Percentiles rank a stretch among this genome's conserved stretches.
phyloP scores from a whole-genome alignment of 1,139 yeast species.

The Taiozyma onychis region DNA sequence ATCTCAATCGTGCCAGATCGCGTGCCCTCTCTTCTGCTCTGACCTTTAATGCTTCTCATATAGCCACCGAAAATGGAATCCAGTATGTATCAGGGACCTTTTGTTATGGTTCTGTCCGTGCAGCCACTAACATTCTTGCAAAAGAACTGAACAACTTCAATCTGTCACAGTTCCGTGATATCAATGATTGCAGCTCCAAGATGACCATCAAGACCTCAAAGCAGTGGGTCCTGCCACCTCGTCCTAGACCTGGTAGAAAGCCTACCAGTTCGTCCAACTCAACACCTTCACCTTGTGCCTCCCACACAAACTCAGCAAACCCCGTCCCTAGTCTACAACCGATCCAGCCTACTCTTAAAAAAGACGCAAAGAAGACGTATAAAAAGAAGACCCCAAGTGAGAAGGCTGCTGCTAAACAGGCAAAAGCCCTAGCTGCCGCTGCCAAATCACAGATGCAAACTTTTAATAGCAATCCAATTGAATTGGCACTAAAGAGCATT shows the following conservation, averaged over 20 bases:
- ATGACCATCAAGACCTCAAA: slow-evolving; percentile 50
- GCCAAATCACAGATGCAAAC: background rate
- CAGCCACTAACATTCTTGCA: background rate
- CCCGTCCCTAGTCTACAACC: background rate
- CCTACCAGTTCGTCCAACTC: slow-evolving; percentile 36
- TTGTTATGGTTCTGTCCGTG: too few species aligned
- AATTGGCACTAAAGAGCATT: slow-evolving; percentile 16
- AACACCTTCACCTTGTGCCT: slow-evolving; percentile 1
- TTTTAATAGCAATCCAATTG: slow-evolving; percentile 4
- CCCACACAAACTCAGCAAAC: background rate
- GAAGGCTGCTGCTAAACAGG: slow-evolving; percentile 1
- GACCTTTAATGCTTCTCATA: background rate
- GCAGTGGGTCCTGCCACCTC: slow-evolving; percentile 87
- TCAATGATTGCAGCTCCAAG: slow-evolving; percentile 1
- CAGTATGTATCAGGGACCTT: background rate
- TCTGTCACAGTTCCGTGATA: background rate
- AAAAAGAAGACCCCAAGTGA: slow-evolving; percentile 1
- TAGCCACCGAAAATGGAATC: background rate
- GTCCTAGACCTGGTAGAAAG: slow-evolving; percentile 87
- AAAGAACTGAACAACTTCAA: background rate
- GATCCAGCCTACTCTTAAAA: background rate
- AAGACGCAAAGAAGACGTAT: slow-evolving; percentile 5
- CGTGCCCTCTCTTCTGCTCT: background rate
- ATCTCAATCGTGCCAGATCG: background rate
- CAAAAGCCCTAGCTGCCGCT: background rate